Percentiles rank a stretch among this genome's conserved stretches.
phyloP scores from a whole-genome alignment of 345 rosid genomes.

The Aegle marmelos region DNA sequence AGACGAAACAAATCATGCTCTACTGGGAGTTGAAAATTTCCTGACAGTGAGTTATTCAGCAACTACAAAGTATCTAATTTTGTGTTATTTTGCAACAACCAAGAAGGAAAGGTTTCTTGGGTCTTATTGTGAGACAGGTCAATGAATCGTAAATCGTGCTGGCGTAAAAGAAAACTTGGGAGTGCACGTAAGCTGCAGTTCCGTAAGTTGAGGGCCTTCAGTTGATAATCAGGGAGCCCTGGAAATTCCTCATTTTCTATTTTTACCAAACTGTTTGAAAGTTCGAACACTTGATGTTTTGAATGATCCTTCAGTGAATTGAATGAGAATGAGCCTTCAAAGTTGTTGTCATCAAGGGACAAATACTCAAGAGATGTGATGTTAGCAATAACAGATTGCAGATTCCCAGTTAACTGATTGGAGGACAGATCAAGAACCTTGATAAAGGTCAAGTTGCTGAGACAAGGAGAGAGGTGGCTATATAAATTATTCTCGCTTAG shows the following conservation, averaged over 20 bases:
- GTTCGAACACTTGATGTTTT: not conserved
- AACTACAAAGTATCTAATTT: not conserved
- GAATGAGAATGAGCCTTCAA: not conserved
- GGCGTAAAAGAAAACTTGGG: not conserved
- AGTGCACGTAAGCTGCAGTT: not conserved
- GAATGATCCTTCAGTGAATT: not conserved
- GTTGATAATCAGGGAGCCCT: constrained; percentile 6
- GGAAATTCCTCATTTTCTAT: not conserved
- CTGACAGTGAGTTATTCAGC: not conserved
- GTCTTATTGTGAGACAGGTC: not conserved
- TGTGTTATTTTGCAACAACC: not conserved
- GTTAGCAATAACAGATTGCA: not conserved
- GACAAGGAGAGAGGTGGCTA: not conserved
- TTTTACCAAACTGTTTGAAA: not conserved
- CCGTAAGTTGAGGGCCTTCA: not conserved
- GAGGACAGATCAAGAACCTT: constrained; percentile 2
- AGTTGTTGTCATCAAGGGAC: not conserved
- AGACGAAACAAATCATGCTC: not conserved
- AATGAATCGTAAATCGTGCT: not conserved
- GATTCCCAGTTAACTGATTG: not conserved
- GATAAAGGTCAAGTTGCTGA: constrained; percentile 16
- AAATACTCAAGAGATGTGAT: not conserved
- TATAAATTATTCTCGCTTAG: not conserved
- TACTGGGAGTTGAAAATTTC: not conserved
- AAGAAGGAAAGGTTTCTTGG: not conserved